phyloP scores from a whole-genome alignment of 345 rosid species.

The Iberis pinnata region DNA sequence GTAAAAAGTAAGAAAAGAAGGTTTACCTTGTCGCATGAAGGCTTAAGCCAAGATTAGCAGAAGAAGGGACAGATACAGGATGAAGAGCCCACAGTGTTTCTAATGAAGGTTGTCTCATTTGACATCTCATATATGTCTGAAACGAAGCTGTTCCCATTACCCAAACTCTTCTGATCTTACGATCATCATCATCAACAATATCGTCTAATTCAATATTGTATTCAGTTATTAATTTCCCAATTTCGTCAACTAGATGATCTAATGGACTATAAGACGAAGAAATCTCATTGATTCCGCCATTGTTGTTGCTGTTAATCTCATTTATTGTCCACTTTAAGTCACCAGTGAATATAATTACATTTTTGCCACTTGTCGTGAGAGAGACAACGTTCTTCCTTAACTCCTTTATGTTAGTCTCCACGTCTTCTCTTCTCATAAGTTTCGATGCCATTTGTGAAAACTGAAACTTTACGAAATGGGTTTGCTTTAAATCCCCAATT shows the following conservation, averaged over 20 bases:
- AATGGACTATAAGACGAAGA: conserved; percentile 41
- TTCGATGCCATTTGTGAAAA: conserved; percentile 56
- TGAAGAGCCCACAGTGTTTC: conserved; percentile 77
- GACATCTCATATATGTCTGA: conserved; percentile 76
- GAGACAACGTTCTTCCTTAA: conserved; percentile 55
- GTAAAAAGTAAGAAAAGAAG: conserved; percentile 26
- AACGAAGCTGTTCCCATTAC: conserved; percentile 63
- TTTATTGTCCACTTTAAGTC: conserved; percentile 69
- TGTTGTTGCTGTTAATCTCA: conserved; percentile 14
- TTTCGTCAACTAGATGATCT: conserved; percentile 56
- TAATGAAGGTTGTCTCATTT: conserved; percentile 68
- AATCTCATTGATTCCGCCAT: conserved; percentile 13
- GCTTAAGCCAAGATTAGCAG: conserved; percentile 70
- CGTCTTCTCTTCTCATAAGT: conserved; percentile 67
- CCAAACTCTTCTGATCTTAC: conserved; percentile 60
- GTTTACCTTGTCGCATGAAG: conserved; percentile 71
- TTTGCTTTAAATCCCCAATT: conserved; percentile 39
- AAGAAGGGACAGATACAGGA: conserved; percentile 77
- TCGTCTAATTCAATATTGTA: conserved; percentile 19
- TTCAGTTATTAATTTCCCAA: conserved; percentile 44
- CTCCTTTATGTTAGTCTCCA: conserved; percentile 47
- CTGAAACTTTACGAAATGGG: conserved; percentile 56
- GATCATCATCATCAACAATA: conserved; percentile 43
- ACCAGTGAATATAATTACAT: conserved; percentile 61
- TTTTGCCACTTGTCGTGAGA: conserved; percentile 38